Percentiles rank a stretch among this genome's conserved stretches.
These are phyloP conservation scores for Colletotrichum cereale DNA, from an alignment of 2,329 filamentous ascomycete genomes.

Conservation along the genomic window DNA sequence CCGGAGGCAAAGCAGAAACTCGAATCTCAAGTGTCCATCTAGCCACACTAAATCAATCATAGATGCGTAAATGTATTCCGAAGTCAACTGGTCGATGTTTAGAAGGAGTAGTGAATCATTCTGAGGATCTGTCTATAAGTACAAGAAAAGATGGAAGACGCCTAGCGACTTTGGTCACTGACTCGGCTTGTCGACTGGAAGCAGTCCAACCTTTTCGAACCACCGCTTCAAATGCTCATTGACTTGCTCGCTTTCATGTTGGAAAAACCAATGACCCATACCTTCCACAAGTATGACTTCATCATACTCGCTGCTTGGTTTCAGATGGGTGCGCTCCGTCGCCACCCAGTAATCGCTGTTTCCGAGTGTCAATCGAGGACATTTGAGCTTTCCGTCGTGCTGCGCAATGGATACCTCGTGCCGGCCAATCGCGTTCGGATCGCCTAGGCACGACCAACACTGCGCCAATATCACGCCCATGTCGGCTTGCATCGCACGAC, in stretches of 20 bases:
- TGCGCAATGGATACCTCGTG: conserved; percentile 18
- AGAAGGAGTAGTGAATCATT: neutral
- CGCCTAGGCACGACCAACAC: neutral
- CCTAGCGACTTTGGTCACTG: too few species aligned
- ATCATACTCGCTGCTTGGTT: conserved; percentile 11
- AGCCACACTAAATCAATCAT: too few species aligned
- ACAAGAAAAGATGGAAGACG: neutral
- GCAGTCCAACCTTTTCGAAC: conserved; percentile 1
- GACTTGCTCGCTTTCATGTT: conserved; percentile 14
- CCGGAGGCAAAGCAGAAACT: too few species aligned
- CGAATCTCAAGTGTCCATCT: too few species aligned
- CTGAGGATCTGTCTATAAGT: too few species aligned
- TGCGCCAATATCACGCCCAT: conserved; percentile 13
- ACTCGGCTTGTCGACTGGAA: neutral
- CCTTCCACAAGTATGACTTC: conserved; percentile 12
- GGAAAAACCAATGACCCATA: conserved; percentile 15
- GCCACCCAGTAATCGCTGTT: conserved; percentile 13
- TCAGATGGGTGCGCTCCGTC: conserved; percentile 12
- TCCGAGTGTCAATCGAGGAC: conserved; percentile 16
- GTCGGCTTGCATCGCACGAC: conserved; percentile 3
- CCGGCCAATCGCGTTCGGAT: conserved; percentile 4
- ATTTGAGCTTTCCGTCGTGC: conserved; percentile 11
- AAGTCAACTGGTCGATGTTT: too few species aligned
- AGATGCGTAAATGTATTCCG: too few species aligned
- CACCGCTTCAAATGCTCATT: conserved; percentile 1